Conservation (phyloP, 164 flowering plant species). For the Magnolia sinica region DNA sequence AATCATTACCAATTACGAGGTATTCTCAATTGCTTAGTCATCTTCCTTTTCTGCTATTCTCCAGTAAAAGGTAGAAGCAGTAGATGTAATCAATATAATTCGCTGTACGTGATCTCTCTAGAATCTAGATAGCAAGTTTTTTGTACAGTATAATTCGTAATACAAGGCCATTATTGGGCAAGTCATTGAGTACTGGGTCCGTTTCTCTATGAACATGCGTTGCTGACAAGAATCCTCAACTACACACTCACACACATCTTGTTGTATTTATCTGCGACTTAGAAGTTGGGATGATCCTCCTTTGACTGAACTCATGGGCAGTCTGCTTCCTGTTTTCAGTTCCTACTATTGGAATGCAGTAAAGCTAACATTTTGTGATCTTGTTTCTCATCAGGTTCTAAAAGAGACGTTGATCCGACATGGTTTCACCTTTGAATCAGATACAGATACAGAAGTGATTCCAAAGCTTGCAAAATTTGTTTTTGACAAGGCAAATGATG, state of each 20-base stretch:
- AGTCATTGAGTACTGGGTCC: not conserved
- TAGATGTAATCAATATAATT: not conserved
- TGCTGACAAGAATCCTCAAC: not conserved
- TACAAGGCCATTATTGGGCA: not conserved
- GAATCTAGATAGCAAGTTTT: too few relatives aligned
- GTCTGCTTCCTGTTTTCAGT: not conserved
- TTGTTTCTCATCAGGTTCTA: slow-evolving; percentile 51
- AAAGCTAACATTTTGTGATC: not conserved
- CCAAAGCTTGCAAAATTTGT: slow-evolving; percentile 98
- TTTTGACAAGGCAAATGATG: slow-evolving; percentile 82
- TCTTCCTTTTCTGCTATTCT: not conserved
- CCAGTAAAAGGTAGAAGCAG: not conserved
- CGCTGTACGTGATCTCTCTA: too few relatives aligned
- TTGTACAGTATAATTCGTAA: not conserved
- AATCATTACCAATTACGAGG: slow-evolving; percentile 89
- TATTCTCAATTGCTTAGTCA: slow-evolving; percentile 15
- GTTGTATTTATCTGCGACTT: not conserved
- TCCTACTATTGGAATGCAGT: not conserved
- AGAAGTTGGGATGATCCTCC: too few relatives aligned
- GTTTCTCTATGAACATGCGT: too few relatives aligned
- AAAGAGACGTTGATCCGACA: slow-evolving; percentile 85
- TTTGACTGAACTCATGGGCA: not conserved
- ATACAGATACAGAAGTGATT: slow-evolving; percentile 97
- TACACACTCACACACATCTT: not conserved
- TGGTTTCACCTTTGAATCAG: slow-evolving; percentile 92